Percentiles rank a stretch among this genome's conserved stretches.
These are phyloP conservation scores for Colletotrichum sp. DNA, from an alignment of 2,329 filamentous ascomycete genomes.

Conservation along the genomic window DNA sequence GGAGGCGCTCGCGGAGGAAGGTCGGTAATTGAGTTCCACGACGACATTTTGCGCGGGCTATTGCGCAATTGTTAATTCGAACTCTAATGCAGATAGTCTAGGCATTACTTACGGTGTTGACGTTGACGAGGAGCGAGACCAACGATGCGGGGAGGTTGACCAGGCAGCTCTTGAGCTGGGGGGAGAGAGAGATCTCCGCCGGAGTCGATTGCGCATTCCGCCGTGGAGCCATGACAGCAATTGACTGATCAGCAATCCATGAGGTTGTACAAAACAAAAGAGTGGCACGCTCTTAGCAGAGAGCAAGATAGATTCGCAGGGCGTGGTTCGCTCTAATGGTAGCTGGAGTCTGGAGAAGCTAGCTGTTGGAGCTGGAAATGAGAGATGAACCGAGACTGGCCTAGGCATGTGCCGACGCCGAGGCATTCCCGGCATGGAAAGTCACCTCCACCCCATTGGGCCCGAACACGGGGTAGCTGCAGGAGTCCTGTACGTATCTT, in stretches of 20 bases:
- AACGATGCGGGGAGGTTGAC: slow-evolving; percentile 89
- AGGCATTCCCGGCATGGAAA: slow-evolving; percentile 20
- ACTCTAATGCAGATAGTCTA: background rate
- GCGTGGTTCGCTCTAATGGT: background rate
- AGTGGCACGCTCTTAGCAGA: background rate
- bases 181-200: slow-evolving; percentile 84
- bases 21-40: slow-evolving; percentile 83
- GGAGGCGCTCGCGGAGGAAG: slow-evolving; percentile 48
- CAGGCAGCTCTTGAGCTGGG: slow-evolving; percentile 91
- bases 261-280: background rate
- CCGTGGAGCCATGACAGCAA: slow-evolving; percentile 47
- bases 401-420: slow-evolving; percentile 35
- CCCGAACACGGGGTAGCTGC: slow-evolving; percentile 14
- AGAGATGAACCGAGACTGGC: slow-evolving; percentile 11
- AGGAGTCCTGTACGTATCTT: background rate
- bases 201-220: slow-evolving; percentile 68
- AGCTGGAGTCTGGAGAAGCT: background rate
- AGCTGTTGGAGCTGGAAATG: slow-evolving; percentile 2
- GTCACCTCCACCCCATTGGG: slow-evolving; percentile 10
- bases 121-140: slow-evolving; percentile 83
- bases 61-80: background rate
- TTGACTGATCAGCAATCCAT: background rate
- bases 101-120: slow-evolving; percentile 76
- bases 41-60: slow-evolving; percentile 95
- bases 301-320: background rate